Percentiles rank a stretch among this genome's conserved stretches.
Evolutionary conservation across 441 rosid genomes (phyloP).

Genomic region (Francoa sonchifolia): DNA sequence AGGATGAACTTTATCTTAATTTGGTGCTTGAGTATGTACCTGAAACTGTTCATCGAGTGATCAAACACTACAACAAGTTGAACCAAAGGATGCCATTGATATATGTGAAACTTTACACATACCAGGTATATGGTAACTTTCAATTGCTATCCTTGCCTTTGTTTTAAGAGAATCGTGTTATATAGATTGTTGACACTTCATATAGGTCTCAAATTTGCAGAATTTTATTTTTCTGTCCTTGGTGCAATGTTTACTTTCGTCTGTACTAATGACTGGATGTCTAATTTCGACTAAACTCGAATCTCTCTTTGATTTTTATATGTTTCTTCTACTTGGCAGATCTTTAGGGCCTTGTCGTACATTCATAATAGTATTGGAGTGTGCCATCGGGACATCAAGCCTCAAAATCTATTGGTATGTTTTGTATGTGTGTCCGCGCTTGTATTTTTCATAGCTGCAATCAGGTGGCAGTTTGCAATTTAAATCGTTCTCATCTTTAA

Average conservation of each 20-base stretch:
- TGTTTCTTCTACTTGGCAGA: conserved; percentile 32
- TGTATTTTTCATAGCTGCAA: too few relatives aligned
- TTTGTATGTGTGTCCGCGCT: too few relatives aligned
- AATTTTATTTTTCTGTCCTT: too few relatives aligned
- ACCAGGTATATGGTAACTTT: conserved; percentile 44
- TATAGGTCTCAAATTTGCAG: too few relatives aligned
- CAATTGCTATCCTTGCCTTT: not conserved
- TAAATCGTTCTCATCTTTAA: not conserved
- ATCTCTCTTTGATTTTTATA: too few relatives aligned
- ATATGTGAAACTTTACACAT: conserved; percentile 80
- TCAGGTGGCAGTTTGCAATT: not conserved
- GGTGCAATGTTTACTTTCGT: too few relatives aligned
- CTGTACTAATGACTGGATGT: too few relatives aligned
- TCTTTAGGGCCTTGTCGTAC: conserved; percentile 78
- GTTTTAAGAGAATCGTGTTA: too few relatives aligned
- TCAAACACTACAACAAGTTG: conserved; percentile 79
- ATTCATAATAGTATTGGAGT: conserved; percentile 77
- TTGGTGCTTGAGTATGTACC: conserved; percentile 91
- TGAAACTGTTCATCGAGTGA: conserved; percentile 81
- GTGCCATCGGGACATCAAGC: conserved; percentile 96
- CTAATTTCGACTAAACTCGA: too few relatives aligned
- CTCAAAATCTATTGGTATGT: conserved; percentile 93
- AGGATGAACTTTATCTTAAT: conserved; percentile 87
- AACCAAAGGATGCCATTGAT: conserved; percentile 90
- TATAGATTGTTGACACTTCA: too few relatives aligned